Conservation (phyloP, 306 rosid genomes). For the Dalbergia cultrata region DNA sequence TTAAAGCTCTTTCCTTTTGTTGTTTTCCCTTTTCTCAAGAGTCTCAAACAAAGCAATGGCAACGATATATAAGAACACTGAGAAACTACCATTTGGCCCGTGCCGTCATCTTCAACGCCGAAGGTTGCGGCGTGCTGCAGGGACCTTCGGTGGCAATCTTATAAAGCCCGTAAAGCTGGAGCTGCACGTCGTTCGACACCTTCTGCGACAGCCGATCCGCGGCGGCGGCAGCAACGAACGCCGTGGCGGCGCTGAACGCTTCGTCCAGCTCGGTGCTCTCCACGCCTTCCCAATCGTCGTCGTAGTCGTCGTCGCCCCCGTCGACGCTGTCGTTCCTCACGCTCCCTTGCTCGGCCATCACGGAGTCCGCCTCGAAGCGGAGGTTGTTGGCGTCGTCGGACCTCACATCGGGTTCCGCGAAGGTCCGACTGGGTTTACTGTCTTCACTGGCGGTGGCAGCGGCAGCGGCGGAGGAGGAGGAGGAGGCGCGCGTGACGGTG, state of each 20-base stretch:
- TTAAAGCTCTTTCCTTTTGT: not conserved
- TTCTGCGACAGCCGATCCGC: conserved; percentile 90
- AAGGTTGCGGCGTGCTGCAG: conserved; percentile 86
- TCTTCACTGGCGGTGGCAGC: conserved; percentile 15
- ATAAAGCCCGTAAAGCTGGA: conserved; percentile 88
- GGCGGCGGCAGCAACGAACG: conserved; percentile 89
- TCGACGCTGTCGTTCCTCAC: conserved; percentile 73
- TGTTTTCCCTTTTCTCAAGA: not conserved
- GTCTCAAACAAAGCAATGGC: not conserved
- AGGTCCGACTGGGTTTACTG: not conserved
- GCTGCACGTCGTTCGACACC: conserved; percentile 76
- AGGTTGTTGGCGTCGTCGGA: not conserved
- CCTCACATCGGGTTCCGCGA: not conserved
- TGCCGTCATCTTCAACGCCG: conserved; percentile 91
- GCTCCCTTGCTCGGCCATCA: conserved; percentile 91
- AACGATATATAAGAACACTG: not conserved
- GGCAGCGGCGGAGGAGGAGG: conserved; percentile 39
- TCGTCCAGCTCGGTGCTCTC: conserved; percentile 94
- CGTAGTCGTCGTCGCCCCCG: conserved; percentile 48
- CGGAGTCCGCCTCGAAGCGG: conserved; percentile 68
- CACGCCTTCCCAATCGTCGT: conserved; percentile 98
- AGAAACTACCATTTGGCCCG: conserved; percentile 89
- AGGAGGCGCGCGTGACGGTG: conserved; percentile 58
- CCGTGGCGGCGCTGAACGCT: conserved; percentile 88
- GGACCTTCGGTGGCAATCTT: conserved; percentile 99